Evolutionary conservation across 805 yeast genomes (phyloP).

Genomic region (Lipomyces oligophaga): DNA sequence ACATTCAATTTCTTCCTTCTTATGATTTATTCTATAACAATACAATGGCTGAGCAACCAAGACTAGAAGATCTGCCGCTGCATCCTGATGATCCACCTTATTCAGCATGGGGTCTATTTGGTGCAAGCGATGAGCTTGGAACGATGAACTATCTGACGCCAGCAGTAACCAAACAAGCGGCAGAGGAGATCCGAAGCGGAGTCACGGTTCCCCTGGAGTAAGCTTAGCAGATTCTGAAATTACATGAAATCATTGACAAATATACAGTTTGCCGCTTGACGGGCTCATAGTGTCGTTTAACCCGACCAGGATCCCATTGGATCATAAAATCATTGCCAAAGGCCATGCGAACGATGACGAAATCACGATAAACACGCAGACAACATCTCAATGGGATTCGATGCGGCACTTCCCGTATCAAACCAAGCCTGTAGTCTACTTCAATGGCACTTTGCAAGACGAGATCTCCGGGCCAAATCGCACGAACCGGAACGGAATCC

Average conservation of each 20-base stretch:
- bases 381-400: conserved; percentile 12
- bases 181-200: conserved; percentile 1
- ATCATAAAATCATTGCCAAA: conserved; percentile 1
- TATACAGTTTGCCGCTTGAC: conserved; percentile 5
- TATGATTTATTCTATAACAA: too few species aligned
- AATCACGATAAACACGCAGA: conserved; percentile 4
- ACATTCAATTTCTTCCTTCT: too few species aligned
- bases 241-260: background rate
- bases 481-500: conserved; percentile 6
- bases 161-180: conserved; percentile 1
- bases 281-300: conserved; percentile 3
- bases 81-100: conserved; percentile 6
- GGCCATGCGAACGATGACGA: conserved; percentile 11
- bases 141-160: conserved; percentile 4
- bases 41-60: background rate
- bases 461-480: conserved; percentile 1
- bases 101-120: conserved; percentile 7
- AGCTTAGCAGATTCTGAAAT: too few species aligned
- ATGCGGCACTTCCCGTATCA: conserved; percentile 5
- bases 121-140: conserved; percentile 7
- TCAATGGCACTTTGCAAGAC: conserved; percentile 1
- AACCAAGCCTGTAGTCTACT: background rate
- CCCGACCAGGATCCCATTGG: background rate
- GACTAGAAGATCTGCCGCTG: conserved; percentile 2
- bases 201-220: conserved; percentile 10